A percentile compares a stretch with the other conserved stretches of the same genome.
phyloP scores from a whole-genome alignment of 306 rosid species.

The Carpinus fangiana region DNA sequence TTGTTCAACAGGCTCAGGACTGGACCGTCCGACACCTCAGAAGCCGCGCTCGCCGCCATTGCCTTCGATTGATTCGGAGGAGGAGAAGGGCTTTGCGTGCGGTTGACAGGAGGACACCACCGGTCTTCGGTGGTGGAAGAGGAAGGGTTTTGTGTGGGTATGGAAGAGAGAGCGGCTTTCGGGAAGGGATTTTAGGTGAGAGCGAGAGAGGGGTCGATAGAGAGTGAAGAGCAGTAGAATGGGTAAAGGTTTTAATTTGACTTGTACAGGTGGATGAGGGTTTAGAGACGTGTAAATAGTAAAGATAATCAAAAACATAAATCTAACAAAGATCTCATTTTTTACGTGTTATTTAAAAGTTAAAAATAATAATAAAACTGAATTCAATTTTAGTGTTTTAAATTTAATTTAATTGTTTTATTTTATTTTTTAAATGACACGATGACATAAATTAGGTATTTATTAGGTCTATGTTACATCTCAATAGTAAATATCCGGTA shows the following conservation, averaged over 20 bases:
- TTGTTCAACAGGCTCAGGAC: slow-evolving; percentile 85
- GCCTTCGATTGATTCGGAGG: not conserved
- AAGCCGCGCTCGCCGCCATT: slow-evolving; percentile 64
- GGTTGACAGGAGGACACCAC: slow-evolving; percentile 24
- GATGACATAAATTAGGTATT: no score
- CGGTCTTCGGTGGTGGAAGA: slow-evolving; percentile 22
- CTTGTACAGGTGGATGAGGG: not conserved
- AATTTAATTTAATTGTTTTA: no score
- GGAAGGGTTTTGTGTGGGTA: slow-evolving; percentile 7
- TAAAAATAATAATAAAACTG: no score
- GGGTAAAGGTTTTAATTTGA: not conserved
- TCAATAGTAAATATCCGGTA: no score
- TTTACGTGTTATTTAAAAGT: no score
- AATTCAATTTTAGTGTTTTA: no score
- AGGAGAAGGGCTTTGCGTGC: not conserved
- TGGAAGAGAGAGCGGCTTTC: not conserved
- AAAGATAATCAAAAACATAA: no score
- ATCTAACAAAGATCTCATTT: no score
- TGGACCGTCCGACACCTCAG: slow-evolving; percentile 78
- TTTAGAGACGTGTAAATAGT: not conserved
- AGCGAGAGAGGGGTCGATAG: not conserved
- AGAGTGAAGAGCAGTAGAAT: not conserved
- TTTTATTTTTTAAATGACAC: no score
- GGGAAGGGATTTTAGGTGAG: not conserved
- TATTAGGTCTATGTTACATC: no score